phyloP scores from a whole-genome alignment of 768 basidiomycete genomes.

The Suillus occidentalis region DNA sequence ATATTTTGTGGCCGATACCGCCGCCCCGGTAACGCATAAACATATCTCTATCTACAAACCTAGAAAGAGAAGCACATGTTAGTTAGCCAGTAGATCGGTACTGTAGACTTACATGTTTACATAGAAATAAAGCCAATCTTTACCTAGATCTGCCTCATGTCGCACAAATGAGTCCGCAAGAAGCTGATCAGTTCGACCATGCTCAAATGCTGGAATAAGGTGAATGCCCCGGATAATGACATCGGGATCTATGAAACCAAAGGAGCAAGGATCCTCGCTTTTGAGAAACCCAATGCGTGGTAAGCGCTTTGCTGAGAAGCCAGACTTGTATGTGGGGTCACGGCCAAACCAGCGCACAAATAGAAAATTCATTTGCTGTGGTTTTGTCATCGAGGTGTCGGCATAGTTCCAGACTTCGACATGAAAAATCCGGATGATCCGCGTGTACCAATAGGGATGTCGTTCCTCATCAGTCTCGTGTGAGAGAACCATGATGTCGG shows the following conservation, averaged over 20 bases:
- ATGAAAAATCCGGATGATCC: conserved; percentile 37
- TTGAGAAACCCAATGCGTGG: conserved; percentile 26
- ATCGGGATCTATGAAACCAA: conserved; percentile 48
- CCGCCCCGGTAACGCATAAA: conserved; percentile 30
- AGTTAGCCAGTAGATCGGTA: neutral
- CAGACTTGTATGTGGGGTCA: conserved; percentile 23
- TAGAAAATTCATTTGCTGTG: conserved; percentile 36
- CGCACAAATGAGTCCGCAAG: neutral
- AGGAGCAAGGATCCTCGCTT: conserved; percentile 26
- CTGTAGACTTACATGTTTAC: conserved; percentile 31
- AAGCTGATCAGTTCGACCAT: conserved; percentile 17
- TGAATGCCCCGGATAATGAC: conserved; percentile 40
- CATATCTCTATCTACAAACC: conserved; percentile 39
- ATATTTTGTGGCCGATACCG: conserved; percentile 29
- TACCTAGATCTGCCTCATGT: conserved; percentile 11
- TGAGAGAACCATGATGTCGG: conserved; percentile 37
- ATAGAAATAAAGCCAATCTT: conserved; percentile 34
- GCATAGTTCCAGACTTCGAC: neutral
- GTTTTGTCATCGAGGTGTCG: neutral
- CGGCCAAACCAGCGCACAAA: conserved; percentile 41
- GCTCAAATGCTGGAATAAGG: conserved; percentile 41
- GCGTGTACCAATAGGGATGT: conserved; percentile 40
- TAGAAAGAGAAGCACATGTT: conserved; percentile 10
- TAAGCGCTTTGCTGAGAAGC: conserved; percentile 31
- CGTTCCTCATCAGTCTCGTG: conserved; percentile 17